phyloP scores from a whole-genome alignment of 768 basidiomycete species.

The Amanita exitialis region DNA sequence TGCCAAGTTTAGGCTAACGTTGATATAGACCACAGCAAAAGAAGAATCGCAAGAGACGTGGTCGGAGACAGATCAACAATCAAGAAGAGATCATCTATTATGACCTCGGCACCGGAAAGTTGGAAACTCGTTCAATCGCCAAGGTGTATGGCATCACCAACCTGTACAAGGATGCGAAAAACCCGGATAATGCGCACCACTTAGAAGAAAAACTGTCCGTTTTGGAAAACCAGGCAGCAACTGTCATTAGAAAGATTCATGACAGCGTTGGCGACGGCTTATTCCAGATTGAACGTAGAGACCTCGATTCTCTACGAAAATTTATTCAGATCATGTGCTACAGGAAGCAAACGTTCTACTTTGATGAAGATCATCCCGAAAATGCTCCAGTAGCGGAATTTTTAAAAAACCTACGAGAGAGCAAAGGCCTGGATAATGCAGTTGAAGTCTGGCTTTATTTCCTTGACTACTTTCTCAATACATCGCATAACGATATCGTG shows the following conservation, averaged over 20 bases:
- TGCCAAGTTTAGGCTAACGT: background rate
- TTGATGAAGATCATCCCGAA: conserved; percentile 16
- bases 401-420: conserved; percentile 15
- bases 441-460: conserved; percentile 20
- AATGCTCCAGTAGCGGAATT: conserved; percentile 14
- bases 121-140: background rate
- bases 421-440: conserved; percentile 11
- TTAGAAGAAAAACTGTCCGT: conserved; percentile 17
- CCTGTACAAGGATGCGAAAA: conserved; percentile 8
- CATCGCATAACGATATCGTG: conserved; percentile 18
- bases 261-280: background rate
- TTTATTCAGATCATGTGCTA: conserved; percentile 28
- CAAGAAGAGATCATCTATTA: background rate
- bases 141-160: background rate
- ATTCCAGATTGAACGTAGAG: conserved; percentile 16
- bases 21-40: background rate
- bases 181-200: conserved; percentile 15
- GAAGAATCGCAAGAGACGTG: background rate
- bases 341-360: conserved; percentile 18
- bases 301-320: conserved; percentile 21
- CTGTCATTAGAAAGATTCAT: conserved; percentile 14
- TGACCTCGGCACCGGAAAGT: background rate
- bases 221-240: conserved; percentile 18
- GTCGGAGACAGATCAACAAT: background rate
- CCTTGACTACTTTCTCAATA: conserved; percentile 22